Evolutionary conservation across 23 red algal species (phyloP), one percentile per base, ranked within the genome.

Genomic region (Gracilaria caudata): DNA sequence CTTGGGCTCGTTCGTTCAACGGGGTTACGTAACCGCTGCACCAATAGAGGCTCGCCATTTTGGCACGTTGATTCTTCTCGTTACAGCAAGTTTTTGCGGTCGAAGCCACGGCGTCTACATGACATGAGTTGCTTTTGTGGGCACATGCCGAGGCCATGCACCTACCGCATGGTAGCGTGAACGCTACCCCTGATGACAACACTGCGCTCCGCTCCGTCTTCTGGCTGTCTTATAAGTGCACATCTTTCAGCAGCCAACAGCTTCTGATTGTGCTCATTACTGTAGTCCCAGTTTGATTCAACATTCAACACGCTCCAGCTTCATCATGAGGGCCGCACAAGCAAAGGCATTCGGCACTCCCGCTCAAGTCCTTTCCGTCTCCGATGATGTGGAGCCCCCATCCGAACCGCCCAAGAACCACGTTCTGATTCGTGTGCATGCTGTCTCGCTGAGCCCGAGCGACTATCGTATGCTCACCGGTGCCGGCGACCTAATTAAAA

Each of bases 381-480:
- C 37, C 8, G 72, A 78, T 3, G 32, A 44, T 8, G 70, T 89
- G 37, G 33, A 44, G 17, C 75, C 30, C 5, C 90, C 90, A 41
- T 53, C 40, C 7, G 28, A 51, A 0, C 90, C 92, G 4, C 35
- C 49, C 7, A 36, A 64, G 36, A 76, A 76, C 20, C 51, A 94
- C 32, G 74, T 94, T 21, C 76, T 89, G 41, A 80, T 94, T 8
- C 43, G 39, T 7, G 92, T 94, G 10, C 61, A 82, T 28, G 92
- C 92, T 2, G 43, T 51, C 21, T 88, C 83, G 4, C 33, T 94
- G 12, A 80, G 75, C 51, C 92, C 92, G 3, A 77, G 76, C 33
- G 92, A 94, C 54, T 87, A 81, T 37, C 92, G 92, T 17, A 88
- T 94, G 82, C 44, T 81, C 38, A 77, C 73, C 0, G 92, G 92